These are phyloP conservation scores for Fragosphaeria purpurea DNA, from an alignment of 2,329 filamentous ascomycete species.

Conservation along the genomic window DNA sequence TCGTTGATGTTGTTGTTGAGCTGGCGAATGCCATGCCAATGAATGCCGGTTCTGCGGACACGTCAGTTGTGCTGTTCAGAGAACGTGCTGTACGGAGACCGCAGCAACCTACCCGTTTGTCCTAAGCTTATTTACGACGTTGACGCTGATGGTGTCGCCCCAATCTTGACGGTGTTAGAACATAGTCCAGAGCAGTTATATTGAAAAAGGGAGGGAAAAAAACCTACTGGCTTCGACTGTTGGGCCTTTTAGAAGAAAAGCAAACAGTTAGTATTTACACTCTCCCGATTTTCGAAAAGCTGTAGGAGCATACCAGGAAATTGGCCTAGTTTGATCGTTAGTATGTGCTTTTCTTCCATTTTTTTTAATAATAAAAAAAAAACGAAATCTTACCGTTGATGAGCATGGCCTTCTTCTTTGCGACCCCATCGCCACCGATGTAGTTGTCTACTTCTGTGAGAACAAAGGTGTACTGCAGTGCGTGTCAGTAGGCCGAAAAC, in stretches of 20 bases:
- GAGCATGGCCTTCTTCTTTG: constrained; percentile 11
- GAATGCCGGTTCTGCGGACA: constrained; percentile 27
- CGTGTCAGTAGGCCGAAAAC: neutral
- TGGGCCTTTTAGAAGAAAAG: constrained; percentile 1
- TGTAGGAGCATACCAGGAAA: constrained; percentile 5
- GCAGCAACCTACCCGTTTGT: constrained; percentile 23
- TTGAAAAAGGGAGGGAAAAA: neutral
- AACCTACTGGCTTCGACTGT: constrained; percentile 5
- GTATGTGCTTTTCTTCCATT: neutral
- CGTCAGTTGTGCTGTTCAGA: too few species aligned
- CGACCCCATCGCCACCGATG: constrained; percentile 5
- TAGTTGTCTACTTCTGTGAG: constrained; percentile 11
- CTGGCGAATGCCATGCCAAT: constrained; percentile 40
- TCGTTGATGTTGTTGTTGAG: constrained; percentile 31
- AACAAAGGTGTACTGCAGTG: constrained; percentile 7
- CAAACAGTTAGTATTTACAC: neutral
- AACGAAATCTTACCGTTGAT: constrained; percentile 8
- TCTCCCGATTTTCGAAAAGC: neutral
- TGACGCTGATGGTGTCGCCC: constrained; percentile 44
- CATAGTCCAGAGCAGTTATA: too few species aligned
- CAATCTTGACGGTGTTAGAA: constrained; percentile 22
- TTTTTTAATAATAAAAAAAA: too few species aligned
- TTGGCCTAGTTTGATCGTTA: constrained; percentile 2
- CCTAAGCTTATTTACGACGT: constrained; percentile 53
- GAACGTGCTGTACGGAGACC: too few species aligned